Percentiles rank a stretch among this genome's conserved stretches.
Conservation (phyloP, 164 flowering plant species). For the Santalum album region DNA sequence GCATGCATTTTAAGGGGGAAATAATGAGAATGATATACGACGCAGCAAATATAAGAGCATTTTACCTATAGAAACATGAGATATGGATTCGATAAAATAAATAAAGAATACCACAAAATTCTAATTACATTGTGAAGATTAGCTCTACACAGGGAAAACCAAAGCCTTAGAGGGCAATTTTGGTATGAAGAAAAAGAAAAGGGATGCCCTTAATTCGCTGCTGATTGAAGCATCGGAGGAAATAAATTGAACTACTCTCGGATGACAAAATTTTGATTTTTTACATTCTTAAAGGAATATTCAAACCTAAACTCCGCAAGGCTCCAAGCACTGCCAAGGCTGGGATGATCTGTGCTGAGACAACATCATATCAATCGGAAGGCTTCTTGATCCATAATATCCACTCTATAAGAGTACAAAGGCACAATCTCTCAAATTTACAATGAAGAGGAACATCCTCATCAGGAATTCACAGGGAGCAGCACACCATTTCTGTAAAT, state of each 20-base stretch:
- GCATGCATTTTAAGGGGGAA: too few relatives aligned
- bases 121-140: slow-evolving; percentile 8
- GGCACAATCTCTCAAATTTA: slow-evolving; percentile 65
- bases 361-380: slow-evolving; percentile 11
- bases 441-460: slow-evolving; percentile 50
- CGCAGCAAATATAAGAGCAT: slow-evolving; percentile 5
- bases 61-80: neutral
- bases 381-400: slow-evolving; percentile 35
- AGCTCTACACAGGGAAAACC: neutral
- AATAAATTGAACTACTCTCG: neutral
- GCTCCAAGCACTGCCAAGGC: slow-evolving; percentile 9
- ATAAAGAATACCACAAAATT: slow-evolving; percentile 5
- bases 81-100: neutral
- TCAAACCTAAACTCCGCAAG: slow-evolving; percentile 10
- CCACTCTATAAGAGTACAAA: slow-evolving; percentile 58
- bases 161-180: slow-evolving; percentile 3
- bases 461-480: slow-evolving; percentile 32
- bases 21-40: too few relatives aligned
- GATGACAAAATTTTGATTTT: slow-evolving; percentile 11
- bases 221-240: neutral
- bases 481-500: slow-evolving; percentile 59
- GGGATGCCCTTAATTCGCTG: neutral
- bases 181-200: neutral
- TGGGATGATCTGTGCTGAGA: neutral
- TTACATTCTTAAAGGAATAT: slow-evolving; percentile 3